Conservation (phyloP, 331 rosid genomes). For the Pyrus hybrid region DNA sequence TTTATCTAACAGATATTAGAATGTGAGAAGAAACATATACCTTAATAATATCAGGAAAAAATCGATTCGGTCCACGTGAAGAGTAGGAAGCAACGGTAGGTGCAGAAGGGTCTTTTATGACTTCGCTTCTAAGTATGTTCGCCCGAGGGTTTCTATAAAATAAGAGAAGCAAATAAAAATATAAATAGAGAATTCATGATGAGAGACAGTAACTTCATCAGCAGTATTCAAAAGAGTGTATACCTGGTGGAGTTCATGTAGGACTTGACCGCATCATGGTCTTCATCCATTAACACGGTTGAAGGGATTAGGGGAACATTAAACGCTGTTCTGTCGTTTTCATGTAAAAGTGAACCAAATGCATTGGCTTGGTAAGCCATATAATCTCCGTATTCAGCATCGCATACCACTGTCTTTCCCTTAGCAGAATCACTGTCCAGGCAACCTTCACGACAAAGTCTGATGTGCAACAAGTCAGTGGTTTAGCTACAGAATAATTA, state of each 20-base stretch:
- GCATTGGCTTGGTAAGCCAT: neutral
- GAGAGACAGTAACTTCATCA: neutral
- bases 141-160: neutral
- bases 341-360: neutral
- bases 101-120: conserved; percentile 1
- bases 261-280: neutral
- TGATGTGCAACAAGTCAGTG: neutral
- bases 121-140: conserved; percentile 22
- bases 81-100: conserved; percentile 11
- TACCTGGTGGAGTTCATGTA: conserved; percentile 7
- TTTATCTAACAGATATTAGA: neutral
- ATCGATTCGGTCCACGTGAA: conserved; percentile 6
- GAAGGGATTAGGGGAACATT: neutral
- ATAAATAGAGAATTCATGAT: neutral
- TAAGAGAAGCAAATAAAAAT: neutral
- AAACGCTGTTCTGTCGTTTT: neutral
- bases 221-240: neutral
- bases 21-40: neutral
- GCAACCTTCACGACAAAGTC: neutral
- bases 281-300: neutral
- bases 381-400: neutral
- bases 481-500: neutral
- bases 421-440: neutral
- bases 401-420: conserved; percentile 19
- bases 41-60: neutral